Conservation (phyloP, 805 yeast genomes). For the Cyberlindnera mycetangii region DNA sequence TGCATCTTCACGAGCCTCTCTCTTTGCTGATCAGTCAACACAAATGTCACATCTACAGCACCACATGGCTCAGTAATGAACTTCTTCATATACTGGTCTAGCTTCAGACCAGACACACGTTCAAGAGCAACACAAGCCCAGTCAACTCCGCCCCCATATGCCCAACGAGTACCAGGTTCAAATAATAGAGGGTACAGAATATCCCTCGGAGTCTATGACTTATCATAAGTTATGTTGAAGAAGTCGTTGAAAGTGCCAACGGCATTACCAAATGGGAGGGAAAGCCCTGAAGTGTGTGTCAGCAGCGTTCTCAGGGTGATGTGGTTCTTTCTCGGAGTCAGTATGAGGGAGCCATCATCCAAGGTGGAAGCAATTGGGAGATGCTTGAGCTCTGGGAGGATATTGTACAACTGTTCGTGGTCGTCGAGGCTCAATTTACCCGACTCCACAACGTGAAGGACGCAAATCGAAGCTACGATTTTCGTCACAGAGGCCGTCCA, state of each 20-base stretch:
- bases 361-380: slow-evolving; percentile 24
- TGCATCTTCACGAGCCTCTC: slow-evolving; percentile 25
- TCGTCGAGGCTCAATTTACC: slow-evolving; percentile 32
- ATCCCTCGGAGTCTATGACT: slow-evolving; percentile 11
- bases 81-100: slow-evolving; percentile 30
- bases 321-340: slow-evolving; percentile 27
- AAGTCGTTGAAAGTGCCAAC: slow-evolving; percentile 17
- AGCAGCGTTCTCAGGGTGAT: slow-evolving; percentile 35
- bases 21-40: slow-evolving; percentile 22
- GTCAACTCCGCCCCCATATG: slow-evolving; percentile 35
- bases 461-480: slow-evolving; percentile 29
- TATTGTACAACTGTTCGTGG: slow-evolving; percentile 28
- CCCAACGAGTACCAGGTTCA: slow-evolving; percentile 38
- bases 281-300: slow-evolving; percentile 38
- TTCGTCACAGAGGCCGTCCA: slow-evolving; percentile 35
- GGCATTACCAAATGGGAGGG: slow-evolving; percentile 18
- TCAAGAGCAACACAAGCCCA: slow-evolving; percentile 36
- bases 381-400: slow-evolving; percentile 31
- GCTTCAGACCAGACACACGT: slow-evolving; percentile 28
- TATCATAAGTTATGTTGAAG: slow-evolving; percentile 16
- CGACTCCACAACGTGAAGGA: slow-evolving; percentile 33
- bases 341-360: slow-evolving; percentile 26
- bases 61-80: slow-evolving; percentile 32
- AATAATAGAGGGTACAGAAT: slow-evolving; percentile 28
- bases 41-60: slow-evolving; percentile 27